Evolutionary conservation across 768 basidiomycete genomes (phyloP).

Genomic region (Leccinum arenicola): DNA sequence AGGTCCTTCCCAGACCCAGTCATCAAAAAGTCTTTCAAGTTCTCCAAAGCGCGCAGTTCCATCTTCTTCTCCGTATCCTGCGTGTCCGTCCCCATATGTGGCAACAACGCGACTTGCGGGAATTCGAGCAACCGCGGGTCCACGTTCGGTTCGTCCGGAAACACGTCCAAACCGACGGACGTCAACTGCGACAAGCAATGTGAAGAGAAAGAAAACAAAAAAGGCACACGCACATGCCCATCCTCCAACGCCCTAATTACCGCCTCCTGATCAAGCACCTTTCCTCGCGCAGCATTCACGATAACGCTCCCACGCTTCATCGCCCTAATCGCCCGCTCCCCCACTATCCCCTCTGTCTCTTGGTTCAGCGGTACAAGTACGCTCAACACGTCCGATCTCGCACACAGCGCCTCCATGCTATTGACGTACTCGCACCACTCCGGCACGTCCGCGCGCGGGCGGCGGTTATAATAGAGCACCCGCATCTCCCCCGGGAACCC

Average conservation of each 20-base stretch:
- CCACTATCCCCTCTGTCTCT: slow-evolving; percentile 65
- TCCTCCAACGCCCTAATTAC: slow-evolving; percentile 82
- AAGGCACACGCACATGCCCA: slow-evolving; percentile 66
- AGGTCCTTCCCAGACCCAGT: not conserved
- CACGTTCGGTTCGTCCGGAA: slow-evolving; percentile 78
- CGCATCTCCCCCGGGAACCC: slow-evolving; percentile 79
- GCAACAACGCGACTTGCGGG: slow-evolving; percentile 80
- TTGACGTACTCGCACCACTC: slow-evolving; percentile 79
- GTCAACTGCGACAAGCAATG: not conserved
- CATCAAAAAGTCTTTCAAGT: slow-evolving; percentile 59
- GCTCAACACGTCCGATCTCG: slow-evolving; percentile 77
- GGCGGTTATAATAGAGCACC: slow-evolving; percentile 74
- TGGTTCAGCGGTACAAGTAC: slow-evolving; percentile 76
- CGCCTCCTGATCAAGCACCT: slow-evolving; percentile 85
- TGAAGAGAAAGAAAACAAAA: not conserved
- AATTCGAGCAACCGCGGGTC: slow-evolving; percentile 76
- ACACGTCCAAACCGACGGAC: slow-evolving; percentile 78
- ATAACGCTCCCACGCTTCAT: slow-evolving; percentile 78
- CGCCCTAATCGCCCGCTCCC: slow-evolving; percentile 69
- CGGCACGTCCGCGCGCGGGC: slow-evolving; percentile 52
- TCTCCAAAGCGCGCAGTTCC: slow-evolving; percentile 79
- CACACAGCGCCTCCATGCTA: slow-evolving; percentile 59
- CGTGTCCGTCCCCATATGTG: slow-evolving; percentile 88
- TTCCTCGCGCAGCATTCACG: slow-evolving; percentile 87
- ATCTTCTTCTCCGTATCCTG: slow-evolving; percentile 76